Evolutionary conservation across 495 filamentous ascomycete genomes (phyloP).

Genomic region (Cryomyces antarcticus): DNA sequence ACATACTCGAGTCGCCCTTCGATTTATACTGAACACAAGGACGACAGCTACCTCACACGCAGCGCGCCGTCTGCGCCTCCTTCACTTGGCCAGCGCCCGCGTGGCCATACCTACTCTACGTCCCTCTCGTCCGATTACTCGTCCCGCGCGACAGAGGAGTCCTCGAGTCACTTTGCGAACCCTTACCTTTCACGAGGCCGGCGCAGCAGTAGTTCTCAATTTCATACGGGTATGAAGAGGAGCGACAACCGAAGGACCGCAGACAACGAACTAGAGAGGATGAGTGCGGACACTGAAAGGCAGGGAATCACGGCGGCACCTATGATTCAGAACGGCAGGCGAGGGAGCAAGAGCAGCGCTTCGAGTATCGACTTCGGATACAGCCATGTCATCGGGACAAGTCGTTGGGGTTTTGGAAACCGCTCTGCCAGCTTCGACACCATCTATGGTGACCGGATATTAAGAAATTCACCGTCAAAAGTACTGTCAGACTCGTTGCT

Average conservation of each 20-base stretch:
- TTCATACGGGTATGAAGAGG: conserved; percentile 37
- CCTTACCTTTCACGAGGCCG: conserved; percentile 37
- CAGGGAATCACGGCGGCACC: neutral
- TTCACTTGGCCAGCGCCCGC: no score
- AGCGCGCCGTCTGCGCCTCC: no score
- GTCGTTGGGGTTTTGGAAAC: conserved; percentile 36
- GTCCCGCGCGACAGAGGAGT: conserved; percentile 36
- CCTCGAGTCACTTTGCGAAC: conserved; percentile 39
- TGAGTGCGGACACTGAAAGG: conserved; percentile 1
- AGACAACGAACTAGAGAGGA: neutral
- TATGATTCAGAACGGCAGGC: conserved; percentile 7
- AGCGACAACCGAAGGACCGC: conserved; percentile 39
- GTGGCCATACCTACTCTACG: conserved; percentile 44
- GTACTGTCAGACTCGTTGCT: neutral
- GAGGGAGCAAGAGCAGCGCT: conserved; percentile 53
- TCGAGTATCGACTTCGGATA: conserved; percentile 49
- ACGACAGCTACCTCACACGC: no score
- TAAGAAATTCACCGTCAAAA: conserved; percentile 3
- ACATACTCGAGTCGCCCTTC: no score
- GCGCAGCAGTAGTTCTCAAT: conserved; percentile 68
- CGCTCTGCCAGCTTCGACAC: conserved; percentile 68
- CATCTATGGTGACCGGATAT: conserved; percentile 19
- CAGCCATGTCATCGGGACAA: conserved; percentile 29
- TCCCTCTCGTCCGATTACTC: conserved; percentile 60
- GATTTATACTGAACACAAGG: no score